phyloP scores from a whole-genome alignment of 139 green algal species.

The Trebouxia sp. region DNA sequence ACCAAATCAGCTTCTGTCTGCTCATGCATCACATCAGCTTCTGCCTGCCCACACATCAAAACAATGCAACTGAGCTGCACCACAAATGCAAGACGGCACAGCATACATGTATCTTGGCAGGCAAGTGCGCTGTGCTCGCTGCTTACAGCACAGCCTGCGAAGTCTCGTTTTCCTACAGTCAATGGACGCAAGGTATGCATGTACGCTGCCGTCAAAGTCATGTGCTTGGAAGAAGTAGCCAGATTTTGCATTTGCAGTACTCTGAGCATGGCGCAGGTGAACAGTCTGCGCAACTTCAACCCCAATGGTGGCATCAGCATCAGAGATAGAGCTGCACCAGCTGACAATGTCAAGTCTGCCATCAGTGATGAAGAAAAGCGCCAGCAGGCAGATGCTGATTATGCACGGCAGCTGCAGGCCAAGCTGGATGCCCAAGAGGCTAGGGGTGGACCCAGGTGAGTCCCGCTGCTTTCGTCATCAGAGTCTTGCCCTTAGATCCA shows the following conservation, averaged over 20 bases:
- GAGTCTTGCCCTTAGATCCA: no score
- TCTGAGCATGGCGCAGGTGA: not conserved
- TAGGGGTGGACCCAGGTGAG: slow-evolving; percentile 25
- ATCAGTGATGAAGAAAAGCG: slow-evolving; percentile 22
- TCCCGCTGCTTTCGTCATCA: not conserved
- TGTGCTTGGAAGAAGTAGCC: no score
- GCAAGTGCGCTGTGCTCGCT: not conserved
- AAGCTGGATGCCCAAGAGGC: slow-evolving; percentile 69
- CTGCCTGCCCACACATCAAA: not conserved
- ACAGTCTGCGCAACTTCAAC: not conserved
- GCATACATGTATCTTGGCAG: not conserved
- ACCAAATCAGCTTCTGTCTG: not conserved
- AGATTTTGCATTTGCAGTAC: not conserved
- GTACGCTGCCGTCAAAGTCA: not conserved
- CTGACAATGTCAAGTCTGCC: not conserved
- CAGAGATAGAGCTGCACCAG: not conserved
- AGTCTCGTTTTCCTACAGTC: no score
- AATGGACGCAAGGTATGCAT: no score
- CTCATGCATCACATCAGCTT: not conserved
- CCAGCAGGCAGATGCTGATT: slow-evolving; percentile 71
- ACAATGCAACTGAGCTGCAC: not conserved
- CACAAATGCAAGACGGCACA: not conserved
- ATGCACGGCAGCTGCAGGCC: slow-evolving; percentile 77
- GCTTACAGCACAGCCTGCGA: no score
- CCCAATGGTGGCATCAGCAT: slow-evolving; percentile 33